Percentiles rank a stretch among this genome's conserved stretches.
Conservation (phyloP, 805 yeast genomes). For the Pichia exigua region DNA sequence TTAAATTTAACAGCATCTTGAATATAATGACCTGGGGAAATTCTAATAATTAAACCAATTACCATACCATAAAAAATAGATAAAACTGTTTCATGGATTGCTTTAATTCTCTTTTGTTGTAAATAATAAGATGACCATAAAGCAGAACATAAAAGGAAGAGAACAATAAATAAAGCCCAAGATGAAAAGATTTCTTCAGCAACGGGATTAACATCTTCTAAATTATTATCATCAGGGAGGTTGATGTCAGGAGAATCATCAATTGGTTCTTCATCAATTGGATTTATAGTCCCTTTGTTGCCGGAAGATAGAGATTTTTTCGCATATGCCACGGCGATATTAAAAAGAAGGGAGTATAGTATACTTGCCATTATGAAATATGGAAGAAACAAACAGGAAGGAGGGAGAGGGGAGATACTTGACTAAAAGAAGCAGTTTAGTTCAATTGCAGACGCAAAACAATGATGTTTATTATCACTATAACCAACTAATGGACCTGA, state of each 20-base stretch:
- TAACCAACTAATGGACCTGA: too few species aligned
- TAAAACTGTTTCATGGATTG: slow-evolving; percentile 94
- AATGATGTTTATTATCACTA: too few species aligned
- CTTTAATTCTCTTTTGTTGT: slow-evolving; percentile 85
- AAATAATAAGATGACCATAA: slow-evolving; percentile 92
- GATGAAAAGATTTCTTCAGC: slow-evolving; percentile 94
- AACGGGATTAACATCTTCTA: slow-evolving; percentile 69
- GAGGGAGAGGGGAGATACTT: too few species aligned
- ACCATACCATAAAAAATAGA: slow-evolving; percentile 96
- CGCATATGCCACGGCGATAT: neutral
- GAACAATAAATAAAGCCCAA: slow-evolving; percentile 90
- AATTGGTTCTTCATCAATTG: slow-evolving; percentile 30
- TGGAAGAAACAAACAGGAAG: too few species aligned
- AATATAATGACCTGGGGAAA: slow-evolving; percentile 93
- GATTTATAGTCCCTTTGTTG: slow-evolving; percentile 15
- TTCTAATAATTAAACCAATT: slow-evolving; percentile 83
- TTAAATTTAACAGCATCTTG: slow-evolving; percentile 96
- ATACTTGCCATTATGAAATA: neutral
- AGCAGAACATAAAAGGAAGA: slow-evolving; percentile 76
- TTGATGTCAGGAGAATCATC: slow-evolving; percentile 35
- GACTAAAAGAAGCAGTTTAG: too few species aligned
- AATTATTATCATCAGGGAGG: slow-evolving; percentile 41
- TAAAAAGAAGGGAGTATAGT: neutral
- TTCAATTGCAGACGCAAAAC: too few species aligned
- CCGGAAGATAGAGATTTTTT: neutral